Base-by-base conservation (phyloP, 2,329 filamentous ascomycete species). In the Fusarium sp. region DNA sequence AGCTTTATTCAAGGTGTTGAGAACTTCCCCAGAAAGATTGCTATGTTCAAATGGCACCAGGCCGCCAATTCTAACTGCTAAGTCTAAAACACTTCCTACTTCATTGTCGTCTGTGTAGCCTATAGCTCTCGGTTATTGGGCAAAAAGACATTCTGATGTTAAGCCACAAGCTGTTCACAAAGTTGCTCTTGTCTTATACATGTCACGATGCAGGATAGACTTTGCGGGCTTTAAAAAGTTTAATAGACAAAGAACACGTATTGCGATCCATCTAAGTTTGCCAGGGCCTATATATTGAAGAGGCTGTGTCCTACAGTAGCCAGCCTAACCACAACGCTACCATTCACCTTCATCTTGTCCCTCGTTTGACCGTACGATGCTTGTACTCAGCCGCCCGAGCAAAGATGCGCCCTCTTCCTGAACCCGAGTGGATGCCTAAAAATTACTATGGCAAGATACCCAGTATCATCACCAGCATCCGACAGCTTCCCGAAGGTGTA, bases 401-500 rank as follows among this genome's bases (percentile, higher is more conserved):
- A 29, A 29, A 50, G 1, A 70, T 70, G 66, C 61, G 16, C 20
- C 66, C 61, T 5, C 9, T 70, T 34, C 44, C 62, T 47, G 1
- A 4, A 1, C 49, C 55, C 8, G 1, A 25, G 12, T 59, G 29
- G 22, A n/a, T 20, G 42, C 16, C n/a, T 11, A 8, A 1, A 25
- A 4, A 0, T 2, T 70, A 70, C 14, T 4, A 10, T 1, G 10
- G 14, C 12, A 14, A 3, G 3, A 34, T 67, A 25, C 62, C 67
- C 1, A 32, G 29, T 1, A 34, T 59, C 43, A 67, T 70, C 38
- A n/a, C 53, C 11, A 68, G 58, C 8, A 60, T 70, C 27, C 45
- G 50, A 24, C 4, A 42, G 5, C 63, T 47, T 1, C 53, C 58
- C 3, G 5, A 18, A 1, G 54, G 24, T 42, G 58, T 57, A 12